Percentiles rank a stretch among this genome's conserved stretches.
Evolutionary conservation across 345 rosid species (phyloP).

Genomic region (Raphanus sativus): DNA sequence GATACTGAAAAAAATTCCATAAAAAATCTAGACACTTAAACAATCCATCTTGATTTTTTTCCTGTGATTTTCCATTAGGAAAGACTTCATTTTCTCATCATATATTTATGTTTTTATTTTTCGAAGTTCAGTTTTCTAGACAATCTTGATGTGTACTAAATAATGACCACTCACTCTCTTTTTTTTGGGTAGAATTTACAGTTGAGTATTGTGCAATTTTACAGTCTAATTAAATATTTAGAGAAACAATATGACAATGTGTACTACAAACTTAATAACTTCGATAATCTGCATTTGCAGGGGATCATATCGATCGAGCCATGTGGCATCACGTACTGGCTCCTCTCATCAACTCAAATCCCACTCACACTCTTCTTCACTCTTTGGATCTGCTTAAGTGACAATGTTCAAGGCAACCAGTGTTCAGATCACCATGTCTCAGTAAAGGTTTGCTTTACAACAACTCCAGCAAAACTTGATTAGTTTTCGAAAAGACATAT

Average conservation of each 20-base stretch:
- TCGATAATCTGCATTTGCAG: constrained; percentile 38
- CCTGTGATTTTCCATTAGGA: neutral
- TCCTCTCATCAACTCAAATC: constrained; percentile 63
- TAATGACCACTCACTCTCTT: neutral
- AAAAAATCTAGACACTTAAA: neutral
- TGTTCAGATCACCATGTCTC: constrained; percentile 43
- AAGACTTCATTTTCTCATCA: neutral
- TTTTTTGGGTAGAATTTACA: neutral
- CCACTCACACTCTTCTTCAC: constrained; percentile 78
- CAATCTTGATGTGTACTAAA: neutral
- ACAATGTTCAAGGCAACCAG: constrained; percentile 30
- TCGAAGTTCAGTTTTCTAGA: neutral
- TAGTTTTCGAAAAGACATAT: neutral
- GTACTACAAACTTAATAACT: neutral
- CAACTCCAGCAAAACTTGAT: neutral
- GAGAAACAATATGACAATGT: neutral
- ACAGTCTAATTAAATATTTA: neutral
- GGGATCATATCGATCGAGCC: constrained; percentile 59
- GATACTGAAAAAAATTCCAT: neutral
- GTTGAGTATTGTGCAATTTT: neutral
- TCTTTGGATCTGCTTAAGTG: constrained; percentile 55
- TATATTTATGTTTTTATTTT: neutral
- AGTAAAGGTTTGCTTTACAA: constrained; percentile 14
- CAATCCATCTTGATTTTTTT: neutral
- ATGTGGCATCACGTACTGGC: constrained; percentile 73